These are phyloP conservation scores for Cyberlindnera samutprakarnensis DNA, from an alignment of 805 yeast species.

Conservation along the genomic window DNA sequence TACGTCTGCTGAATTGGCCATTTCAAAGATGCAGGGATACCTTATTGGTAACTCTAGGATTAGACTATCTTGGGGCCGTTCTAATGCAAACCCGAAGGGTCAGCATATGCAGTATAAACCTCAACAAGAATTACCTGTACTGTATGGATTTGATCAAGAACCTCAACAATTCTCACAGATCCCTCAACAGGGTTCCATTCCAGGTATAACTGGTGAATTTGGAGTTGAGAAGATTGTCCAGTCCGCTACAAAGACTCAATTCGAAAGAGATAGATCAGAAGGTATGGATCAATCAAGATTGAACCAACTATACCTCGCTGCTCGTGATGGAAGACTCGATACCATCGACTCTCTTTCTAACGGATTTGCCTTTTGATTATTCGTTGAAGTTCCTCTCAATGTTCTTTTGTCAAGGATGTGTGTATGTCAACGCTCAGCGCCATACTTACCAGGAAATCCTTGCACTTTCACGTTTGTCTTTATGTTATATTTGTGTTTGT, in stretches of 20 bases:
- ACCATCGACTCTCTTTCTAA: constrained; percentile 42
- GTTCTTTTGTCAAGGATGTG: too few relatives aligned
- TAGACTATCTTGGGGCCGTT: constrained; percentile 84
- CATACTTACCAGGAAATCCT: too few relatives aligned
- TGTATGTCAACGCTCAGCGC: too few relatives aligned
- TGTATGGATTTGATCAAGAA: constrained; percentile 17
- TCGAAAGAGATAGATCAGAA: constrained; percentile 26
- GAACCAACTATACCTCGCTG: constrained; percentile 46
- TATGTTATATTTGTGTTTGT: too few relatives aligned
- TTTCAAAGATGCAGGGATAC: constrained; percentile 82
- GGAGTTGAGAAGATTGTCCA: constrained; percentile 12
- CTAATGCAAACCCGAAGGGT: constrained; percentile 23
- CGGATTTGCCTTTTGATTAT: constrained; percentile 25
- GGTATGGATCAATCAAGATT: constrained; percentile 29
- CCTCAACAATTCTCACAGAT: constrained; percentile 3
- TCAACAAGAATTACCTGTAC: constrained; percentile 18
- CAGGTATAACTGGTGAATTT: constrained; percentile 11
- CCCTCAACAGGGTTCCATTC: constrained; percentile 4
- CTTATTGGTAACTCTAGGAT: constrained; percentile 80
- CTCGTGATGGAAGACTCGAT: constrained; percentile 49
- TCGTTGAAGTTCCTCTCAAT: too few relatives aligned
- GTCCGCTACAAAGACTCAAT: constrained; percentile 9
- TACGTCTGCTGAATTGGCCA: constrained; percentile 79
- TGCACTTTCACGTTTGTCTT: too few relatives aligned
- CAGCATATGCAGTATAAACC: constrained; percentile 18